Conservation (phyloP, 208 protist genomes). For the Leishmania turanica region DNA sequence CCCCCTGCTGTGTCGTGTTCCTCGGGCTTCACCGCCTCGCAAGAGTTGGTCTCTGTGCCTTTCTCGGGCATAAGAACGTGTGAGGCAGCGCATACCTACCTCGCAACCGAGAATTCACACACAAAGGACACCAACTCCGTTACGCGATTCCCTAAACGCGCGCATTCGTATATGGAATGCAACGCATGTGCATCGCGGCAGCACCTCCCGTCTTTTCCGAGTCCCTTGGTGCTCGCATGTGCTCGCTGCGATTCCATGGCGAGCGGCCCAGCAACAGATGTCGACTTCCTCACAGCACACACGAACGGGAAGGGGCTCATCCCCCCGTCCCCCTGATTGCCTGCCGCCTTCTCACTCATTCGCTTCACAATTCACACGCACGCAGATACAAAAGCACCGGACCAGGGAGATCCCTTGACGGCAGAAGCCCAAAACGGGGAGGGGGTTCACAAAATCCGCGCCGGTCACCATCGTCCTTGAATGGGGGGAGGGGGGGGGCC, state of each 20-base stretch:
- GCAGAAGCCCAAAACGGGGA: neutral
- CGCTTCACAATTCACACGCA: neutral
- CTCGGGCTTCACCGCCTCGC: neutral
- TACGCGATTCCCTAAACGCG: neutral
- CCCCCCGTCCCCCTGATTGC: neutral
- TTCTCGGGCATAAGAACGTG: neutral
- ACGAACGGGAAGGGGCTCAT: neutral
- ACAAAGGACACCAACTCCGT: neutral
- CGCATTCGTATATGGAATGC: neutral
- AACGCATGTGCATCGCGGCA: neutral
- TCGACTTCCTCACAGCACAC: neutral
- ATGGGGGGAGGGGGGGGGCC: neutral
- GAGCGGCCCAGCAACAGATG: neutral
- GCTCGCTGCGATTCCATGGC: neutral
- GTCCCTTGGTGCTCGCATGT: neutral
- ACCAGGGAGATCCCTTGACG: neutral
- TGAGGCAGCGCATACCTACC: neutral
- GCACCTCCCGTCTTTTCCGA: neutral
- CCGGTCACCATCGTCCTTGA: neutral
- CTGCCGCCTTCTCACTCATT: neutral
- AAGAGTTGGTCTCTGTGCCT: neutral
- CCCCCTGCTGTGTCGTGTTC: neutral
- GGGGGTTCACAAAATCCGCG: neutral
- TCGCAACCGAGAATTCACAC: too few species aligned
- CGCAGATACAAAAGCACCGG: neutral